Evolutionary conservation across 129 eudicot species (phyloP).

Genomic region (Gnaphalium uliginosum): DNA sequence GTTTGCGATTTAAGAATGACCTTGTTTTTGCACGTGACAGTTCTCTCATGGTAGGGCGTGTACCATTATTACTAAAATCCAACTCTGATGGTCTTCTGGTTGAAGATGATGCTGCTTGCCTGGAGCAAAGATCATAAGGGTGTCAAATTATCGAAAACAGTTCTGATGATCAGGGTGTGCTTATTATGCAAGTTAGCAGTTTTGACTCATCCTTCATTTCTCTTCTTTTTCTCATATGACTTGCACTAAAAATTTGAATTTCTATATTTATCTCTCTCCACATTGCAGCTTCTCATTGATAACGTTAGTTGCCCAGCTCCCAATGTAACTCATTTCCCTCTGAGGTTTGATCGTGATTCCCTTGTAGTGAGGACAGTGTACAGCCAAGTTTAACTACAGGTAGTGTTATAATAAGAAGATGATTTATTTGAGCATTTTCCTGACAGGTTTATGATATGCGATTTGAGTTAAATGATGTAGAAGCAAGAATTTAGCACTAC

Average conservation of each 20-base stretch:
- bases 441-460: constrained; percentile 85
- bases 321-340: constrained; percentile 73
- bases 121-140: constrained; percentile 87
- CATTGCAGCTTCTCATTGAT: constrained; percentile 78
- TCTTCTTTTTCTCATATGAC: no score
- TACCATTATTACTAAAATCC: constrained; percentile 62
- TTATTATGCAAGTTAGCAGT: constrained; percentile 40
- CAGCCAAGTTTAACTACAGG: constrained; percentile 70
- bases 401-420: no score
- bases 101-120: no score
- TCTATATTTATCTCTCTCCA: no score
- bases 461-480: constrained; percentile 77
- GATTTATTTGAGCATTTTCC: constrained; percentile 16
- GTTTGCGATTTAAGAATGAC: no score
- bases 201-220: no score
- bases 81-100: constrained; percentile 60
- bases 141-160: constrained; percentile 68
- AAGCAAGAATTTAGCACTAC: constrained; percentile 91
- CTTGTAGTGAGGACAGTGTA: constrained; percentile 75
- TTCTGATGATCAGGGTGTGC: constrained; percentile 77
- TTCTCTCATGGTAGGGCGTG: constrained; percentile 87
- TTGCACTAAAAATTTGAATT: not conserved
- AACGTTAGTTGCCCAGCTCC: constrained; percentile 85
- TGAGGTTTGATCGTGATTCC: constrained; percentile 79
- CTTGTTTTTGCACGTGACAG: constrained; percentile 45